These are phyloP conservation scores for Croton laevigatus DNA, from an alignment of 441 rosid species.

Conservation along the genomic window DNA sequence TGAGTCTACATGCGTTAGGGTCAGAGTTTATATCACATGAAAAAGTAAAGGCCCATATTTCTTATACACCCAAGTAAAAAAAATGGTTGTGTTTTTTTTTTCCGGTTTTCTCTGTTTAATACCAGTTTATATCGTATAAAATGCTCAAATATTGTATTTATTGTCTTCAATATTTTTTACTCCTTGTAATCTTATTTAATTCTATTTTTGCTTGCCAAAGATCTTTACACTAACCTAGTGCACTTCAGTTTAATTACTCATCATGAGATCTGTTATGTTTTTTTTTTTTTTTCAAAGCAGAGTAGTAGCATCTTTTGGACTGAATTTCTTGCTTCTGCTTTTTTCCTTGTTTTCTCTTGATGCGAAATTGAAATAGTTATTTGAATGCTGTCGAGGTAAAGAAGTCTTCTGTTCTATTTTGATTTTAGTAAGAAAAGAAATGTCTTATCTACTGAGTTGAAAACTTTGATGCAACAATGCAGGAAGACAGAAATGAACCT, in stretches of 20 bases:
- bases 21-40: neutral
- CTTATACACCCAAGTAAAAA: neutral
- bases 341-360: neutral
- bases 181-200: neutral
- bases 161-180: neutral
- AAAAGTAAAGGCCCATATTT: neutral
- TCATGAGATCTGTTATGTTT: neutral
- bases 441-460: neutral
- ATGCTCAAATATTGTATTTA: neutral
- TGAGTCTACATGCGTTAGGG: neutral
- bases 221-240: neutral
- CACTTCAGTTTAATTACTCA: neutral
- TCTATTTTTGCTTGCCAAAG: neutral
- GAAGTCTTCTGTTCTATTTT: neutral
- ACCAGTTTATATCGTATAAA: neutral
- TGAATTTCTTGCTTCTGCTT: neutral
- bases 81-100: neutral
- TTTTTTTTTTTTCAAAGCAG: neutral
- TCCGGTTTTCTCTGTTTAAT: neutral
- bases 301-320: neutral
- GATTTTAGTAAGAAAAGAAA: neutral
- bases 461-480: too few species aligned
- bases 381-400: neutral
- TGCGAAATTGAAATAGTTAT: neutral
- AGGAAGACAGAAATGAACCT: neutral